These are phyloP conservation scores for Colletotrichum kahawae DNA, from an alignment of 2,329 filamentous ascomycete species.

Conservation along the genomic window DNA sequence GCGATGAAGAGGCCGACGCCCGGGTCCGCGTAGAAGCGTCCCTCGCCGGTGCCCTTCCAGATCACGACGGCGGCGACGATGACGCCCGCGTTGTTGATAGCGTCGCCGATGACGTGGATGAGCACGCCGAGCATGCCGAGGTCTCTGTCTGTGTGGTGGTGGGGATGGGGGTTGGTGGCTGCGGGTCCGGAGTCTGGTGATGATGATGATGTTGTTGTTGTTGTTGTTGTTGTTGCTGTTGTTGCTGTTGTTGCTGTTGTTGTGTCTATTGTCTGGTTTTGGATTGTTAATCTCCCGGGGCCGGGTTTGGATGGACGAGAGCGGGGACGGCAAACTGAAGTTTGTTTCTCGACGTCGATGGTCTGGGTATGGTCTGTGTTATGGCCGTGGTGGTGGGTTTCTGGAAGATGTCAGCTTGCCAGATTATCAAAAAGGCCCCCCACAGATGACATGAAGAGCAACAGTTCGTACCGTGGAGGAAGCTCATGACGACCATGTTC, in stretches of 20 bases:
- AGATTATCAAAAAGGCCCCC: not conserved
- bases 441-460: too few species aligned
- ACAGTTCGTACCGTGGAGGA: constrained; percentile 62
- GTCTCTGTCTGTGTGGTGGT: constrained; percentile 56
- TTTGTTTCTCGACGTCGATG: not conserved
- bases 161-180: constrained; percentile 42
- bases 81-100: constrained; percentile 78
- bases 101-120: constrained; percentile 74
- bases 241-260: too few species aligned
- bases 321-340: not conserved
- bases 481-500: constrained; percentile 69
- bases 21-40: constrained; percentile 74
- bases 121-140: constrained; percentile 76
- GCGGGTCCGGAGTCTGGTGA: not conserved
- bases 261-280: not conserved
- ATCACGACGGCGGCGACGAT: constrained; percentile 73
- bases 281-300: not conserved
- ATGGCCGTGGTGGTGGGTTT: not conserved
- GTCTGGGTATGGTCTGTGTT: not conserved
- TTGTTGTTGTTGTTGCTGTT: too few species aligned
- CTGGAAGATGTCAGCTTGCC: not conserved
- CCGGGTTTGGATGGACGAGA: not conserved
- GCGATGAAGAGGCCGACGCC: constrained; percentile 72
- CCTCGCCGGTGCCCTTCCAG: constrained; percentile 64
- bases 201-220: too few species aligned